These are phyloP conservation scores for Trifolium fragiferum DNA, from an alignment of 306 rosid genomes.

Conservation along the genomic window DNA sequence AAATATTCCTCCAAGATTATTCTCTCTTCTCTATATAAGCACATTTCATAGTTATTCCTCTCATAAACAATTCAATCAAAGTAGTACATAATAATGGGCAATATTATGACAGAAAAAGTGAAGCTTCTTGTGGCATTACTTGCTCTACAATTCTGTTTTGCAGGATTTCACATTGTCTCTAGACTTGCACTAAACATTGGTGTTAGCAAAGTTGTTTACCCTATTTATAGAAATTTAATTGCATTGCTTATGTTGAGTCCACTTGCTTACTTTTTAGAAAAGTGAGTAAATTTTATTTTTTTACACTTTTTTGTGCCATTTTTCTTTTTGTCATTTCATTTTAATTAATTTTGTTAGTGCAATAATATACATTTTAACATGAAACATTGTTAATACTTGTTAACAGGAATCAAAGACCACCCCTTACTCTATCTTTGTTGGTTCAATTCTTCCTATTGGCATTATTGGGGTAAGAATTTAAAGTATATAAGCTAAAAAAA, in stretches of 20 bases:
- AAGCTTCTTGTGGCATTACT: slow-evolving; percentile 64
- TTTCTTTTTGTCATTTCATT: neutral
- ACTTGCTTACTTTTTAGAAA: slow-evolving; percentile 66
- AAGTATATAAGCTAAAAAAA: slow-evolving; percentile 18
- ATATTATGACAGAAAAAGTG: slow-evolving; percentile 53
- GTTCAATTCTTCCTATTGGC: slow-evolving; percentile 76
- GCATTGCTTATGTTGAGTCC: slow-evolving; percentile 66
- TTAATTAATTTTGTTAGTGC: slow-evolving; percentile 13
- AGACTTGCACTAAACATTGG: slow-evolving; percentile 79
- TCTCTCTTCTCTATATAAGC: slow-evolving; percentile 39
- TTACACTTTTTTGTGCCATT: slow-evolving; percentile 3
- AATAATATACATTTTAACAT: slow-evolving; percentile 13
- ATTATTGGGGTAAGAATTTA: slow-evolving; percentile 71
- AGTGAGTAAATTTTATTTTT: slow-evolving; percentile 51
- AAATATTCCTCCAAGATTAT: slow-evolving; percentile 25
- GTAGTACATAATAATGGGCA: slow-evolving; percentile 42
- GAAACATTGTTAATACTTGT: slow-evolving; percentile 5
- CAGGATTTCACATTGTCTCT: slow-evolving; percentile 81
- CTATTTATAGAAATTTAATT: slow-evolving; percentile 68
- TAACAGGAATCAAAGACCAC: slow-evolving; percentile 70
- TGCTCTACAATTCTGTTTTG: slow-evolving; percentile 66
- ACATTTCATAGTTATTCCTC: slow-evolving; percentile 10
- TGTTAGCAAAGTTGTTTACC: slow-evolving; percentile 69
- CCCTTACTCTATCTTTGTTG: slow-evolving; percentile 62
- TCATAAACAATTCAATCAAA: slow-evolving; percentile 35